phyloP scores from a whole-genome alignment of 2,329 filamentous ascomycete genomes.

The Ramularia endophylla region DNA sequence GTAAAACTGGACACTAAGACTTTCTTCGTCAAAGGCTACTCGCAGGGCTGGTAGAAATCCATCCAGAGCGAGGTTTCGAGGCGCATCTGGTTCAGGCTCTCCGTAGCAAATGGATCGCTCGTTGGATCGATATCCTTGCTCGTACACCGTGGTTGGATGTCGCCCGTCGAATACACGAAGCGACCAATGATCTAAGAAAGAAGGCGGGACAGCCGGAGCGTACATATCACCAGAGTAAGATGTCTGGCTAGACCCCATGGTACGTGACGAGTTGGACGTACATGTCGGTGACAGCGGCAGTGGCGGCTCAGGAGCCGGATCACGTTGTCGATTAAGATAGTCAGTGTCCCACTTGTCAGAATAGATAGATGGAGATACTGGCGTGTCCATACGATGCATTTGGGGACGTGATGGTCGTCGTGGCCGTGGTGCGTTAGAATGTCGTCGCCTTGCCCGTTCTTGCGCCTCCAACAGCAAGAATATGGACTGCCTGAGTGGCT shows the following conservation, averaged over 20 bases:
- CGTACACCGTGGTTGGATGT: constrained; percentile 35
- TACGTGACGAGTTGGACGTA: constrained; percentile 38
- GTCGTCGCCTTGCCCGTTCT: constrained; percentile 5
- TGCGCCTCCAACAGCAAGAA: constrained; percentile 11
- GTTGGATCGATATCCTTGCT: constrained; percentile 15
- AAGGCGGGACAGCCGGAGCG: constrained; percentile 9
- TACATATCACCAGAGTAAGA: constrained; percentile 22
- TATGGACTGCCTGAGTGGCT: constrained; percentile 6
- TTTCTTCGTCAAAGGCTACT: constrained; percentile 43
- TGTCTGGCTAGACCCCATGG: constrained; percentile 31
- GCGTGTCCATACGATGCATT: constrained; percentile 11
- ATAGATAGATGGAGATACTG: constrained; percentile 12
- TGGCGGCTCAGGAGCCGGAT: not conserved
- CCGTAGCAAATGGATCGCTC: constrained; percentile 22
- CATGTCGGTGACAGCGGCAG: constrained; percentile 17
- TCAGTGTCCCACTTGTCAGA: constrained; percentile 11
- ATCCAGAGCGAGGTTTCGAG: constrained; percentile 25
- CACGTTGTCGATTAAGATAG: not conserved
- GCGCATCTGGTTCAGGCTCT: constrained; percentile 13
- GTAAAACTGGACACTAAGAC: constrained; percentile 36
- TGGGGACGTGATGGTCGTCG: constrained; percentile 8
- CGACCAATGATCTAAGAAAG: constrained; percentile 35
- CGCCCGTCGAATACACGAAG: constrained; percentile 39
- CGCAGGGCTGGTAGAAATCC: constrained; percentile 38
- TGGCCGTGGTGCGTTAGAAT: constrained; percentile 14